These are phyloP conservation scores for Elsinoe fawcettii DNA, from an alignment of 2,329 filamentous ascomycete genomes.

Conservation along the genomic window DNA sequence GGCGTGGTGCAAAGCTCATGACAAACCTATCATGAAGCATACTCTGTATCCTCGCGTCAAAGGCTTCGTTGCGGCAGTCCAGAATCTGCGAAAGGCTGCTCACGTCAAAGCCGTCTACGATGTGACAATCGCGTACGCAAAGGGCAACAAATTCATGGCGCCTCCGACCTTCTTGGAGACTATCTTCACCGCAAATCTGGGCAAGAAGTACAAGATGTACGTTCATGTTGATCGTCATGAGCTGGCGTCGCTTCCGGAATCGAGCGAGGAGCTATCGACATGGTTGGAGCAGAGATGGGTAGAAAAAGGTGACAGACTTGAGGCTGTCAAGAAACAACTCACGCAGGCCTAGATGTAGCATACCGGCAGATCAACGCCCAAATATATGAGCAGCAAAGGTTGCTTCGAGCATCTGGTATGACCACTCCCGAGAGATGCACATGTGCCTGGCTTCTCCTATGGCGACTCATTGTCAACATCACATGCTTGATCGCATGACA, in stretches of 20 bases:
- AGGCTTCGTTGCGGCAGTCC: constrained; percentile 53
- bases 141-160: constrained; percentile 24
- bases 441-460: neutral
- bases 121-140: constrained; percentile 33
- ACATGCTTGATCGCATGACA: neutral
- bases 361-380: too few relatives aligned
- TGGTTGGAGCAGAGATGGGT: constrained; percentile 33
- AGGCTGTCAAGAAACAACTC: constrained; percentile 19
- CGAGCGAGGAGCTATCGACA: constrained; percentile 25
- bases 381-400: too few relatives aligned
- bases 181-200: constrained; percentile 23
- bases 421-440: neutral
- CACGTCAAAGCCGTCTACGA: constrained; percentile 34
- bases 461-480: neutral
- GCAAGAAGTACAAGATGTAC: constrained; percentile 25
- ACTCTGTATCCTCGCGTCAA: constrained; percentile 54
- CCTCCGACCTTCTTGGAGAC: constrained; percentile 30
- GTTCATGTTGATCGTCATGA: constrained; percentile 29
- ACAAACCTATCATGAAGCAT: constrained; percentile 47
- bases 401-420: neutral
- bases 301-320: constrained; percentile 30
- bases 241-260: constrained; percentile 24
- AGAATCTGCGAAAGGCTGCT: constrained; percentile 38
- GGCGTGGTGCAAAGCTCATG: constrained; percentile 46
- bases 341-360: neutral